Percentiles rank a stretch among this genome's conserved stretches.
Conservation (phyloP, 345 rosid genomes). For the Geranium rotundifolium region DNA sequence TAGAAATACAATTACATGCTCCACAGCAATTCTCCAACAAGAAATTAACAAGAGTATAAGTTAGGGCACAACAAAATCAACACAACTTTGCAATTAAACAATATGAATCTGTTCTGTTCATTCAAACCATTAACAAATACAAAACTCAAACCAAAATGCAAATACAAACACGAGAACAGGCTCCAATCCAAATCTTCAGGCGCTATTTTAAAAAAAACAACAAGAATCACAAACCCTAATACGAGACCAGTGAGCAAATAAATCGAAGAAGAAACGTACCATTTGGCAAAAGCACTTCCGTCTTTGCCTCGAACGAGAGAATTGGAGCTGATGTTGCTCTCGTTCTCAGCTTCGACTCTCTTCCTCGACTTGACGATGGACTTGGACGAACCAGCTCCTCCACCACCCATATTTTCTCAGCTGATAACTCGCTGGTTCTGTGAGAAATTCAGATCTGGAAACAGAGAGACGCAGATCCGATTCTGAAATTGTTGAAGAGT, state of each 20-base stretch:
- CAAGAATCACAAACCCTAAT: neutral
- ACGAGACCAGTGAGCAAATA: neutral
- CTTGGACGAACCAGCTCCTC: conserved; percentile 26
- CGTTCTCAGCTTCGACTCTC: conserved; percentile 52
- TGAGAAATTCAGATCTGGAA: neutral
- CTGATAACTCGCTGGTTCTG: neutral
- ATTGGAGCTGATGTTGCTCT: neutral
- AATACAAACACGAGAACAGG: neutral
- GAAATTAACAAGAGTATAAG: too few species aligned
- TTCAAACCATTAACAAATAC: too few species aligned
- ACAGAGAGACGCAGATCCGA: neutral
- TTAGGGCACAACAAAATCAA: too few species aligned
- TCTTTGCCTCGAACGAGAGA: conserved; percentile 61
- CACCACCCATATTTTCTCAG: conserved; percentile 10
- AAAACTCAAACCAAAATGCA: too few species aligned
- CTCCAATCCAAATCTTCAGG: too few species aligned
- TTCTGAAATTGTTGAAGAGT: neutral
- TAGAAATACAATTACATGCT: too few species aligned
- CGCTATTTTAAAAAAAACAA: too few species aligned
- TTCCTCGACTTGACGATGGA: conserved; percentile 53
- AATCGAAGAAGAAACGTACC: conserved; percentile 24
- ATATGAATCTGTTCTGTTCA: too few species aligned
- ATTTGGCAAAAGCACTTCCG: conserved; percentile 78
- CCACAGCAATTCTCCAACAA: too few species aligned
- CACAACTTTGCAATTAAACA: too few species aligned